Evolutionary conservation across 2,329 filamentous ascomycete species (phyloP), one percentile per base, ranked within the genome.

Genomic region (Neocucurbitaria cava): DNA sequence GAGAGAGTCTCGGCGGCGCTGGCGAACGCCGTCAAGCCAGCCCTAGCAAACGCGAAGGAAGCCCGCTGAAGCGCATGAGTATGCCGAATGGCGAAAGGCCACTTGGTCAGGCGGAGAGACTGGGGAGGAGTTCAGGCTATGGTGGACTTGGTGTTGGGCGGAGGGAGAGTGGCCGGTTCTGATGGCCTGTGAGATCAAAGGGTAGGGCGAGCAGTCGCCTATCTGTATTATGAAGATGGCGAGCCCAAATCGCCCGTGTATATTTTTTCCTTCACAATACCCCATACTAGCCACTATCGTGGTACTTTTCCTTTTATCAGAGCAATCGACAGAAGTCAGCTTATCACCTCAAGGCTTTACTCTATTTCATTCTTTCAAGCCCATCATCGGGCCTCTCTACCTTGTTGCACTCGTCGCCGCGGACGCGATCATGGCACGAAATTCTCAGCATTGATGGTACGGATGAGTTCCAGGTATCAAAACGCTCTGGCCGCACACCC

Each of bases 1-100:
- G 62, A 41, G 60, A 66, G 17, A 60, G 66, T 30, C 39, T 66
- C 2, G 56, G 65, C 5, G 69, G 68, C 1, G 55, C 59, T 17
- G 65, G 66, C 15, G 66, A 72, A 50, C 61, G 65, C 40, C 62
- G 64, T 42, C 52, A 62, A 31, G 66, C 65, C 2, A 79, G 75
- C 54, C 76, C 78, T 2, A 62, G 49, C 35, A 71, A 69, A 53
- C 60, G 71, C 24, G 74, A 73, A 9, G 75, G 75, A 0, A 81
- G 78, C 58, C 78, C 79, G 15, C 44, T 81, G 56, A 81, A 81
- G 69, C 68, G 77, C 18, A 71, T 74, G 45, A 79, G 75, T 56
- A 78, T 75, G 47, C 74, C 77, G 20, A 56, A 40, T 23, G 54
- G 50, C 4, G 63, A 67, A 20, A 49, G 56, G 40, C 41, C 56